phyloP scores from a whole-genome alignment of 257 asterid genomes.

The Datura wrightii region DNA sequence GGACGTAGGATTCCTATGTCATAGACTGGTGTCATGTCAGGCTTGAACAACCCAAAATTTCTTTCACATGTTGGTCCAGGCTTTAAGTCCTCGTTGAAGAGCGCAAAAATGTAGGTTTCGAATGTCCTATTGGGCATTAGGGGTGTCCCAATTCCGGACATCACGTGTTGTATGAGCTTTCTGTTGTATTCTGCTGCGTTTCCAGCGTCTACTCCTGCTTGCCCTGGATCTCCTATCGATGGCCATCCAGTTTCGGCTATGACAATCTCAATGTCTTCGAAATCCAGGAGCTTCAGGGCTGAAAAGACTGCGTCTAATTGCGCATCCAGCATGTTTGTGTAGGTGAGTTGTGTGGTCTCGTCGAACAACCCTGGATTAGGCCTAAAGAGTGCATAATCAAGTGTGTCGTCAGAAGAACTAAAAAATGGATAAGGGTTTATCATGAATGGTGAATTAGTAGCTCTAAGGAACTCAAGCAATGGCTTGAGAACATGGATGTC shows the following conservation, averaged over 20 bases:
- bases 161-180: constrained; percentile 50
- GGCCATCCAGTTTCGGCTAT: constrained; percentile 69
- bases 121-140: constrained; percentile 55
- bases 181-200: constrained; percentile 50
- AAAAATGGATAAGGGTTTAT: constrained; percentile 58
- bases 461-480: constrained; percentile 50
- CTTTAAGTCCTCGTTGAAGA: constrained; percentile 68
- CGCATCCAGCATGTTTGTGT: constrained; percentile 57
- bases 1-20: constrained; percentile 60
- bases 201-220: constrained; percentile 47
- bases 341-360: constrained; percentile 43
- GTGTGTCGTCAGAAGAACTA: constrained; percentile 44
- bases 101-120: constrained; percentile 55
- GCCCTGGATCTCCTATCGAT: constrained; percentile 52
- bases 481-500: constrained; percentile 53
- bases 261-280: constrained; percentile 49
- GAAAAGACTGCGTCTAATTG: constrained; percentile 55
- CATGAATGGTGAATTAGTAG: constrained; percentile 54
- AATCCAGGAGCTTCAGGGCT: constrained; percentile 45
- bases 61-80: constrained; percentile 74
- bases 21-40: constrained; percentile 56
- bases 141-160: constrained; percentile 54
- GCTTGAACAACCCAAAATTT: constrained; percentile 65
- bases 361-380: constrained; percentile 51
- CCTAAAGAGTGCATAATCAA: constrained; percentile 54